Conservation (phyloP, 208 protist species). For the Leishmania mexicana region DNA sequence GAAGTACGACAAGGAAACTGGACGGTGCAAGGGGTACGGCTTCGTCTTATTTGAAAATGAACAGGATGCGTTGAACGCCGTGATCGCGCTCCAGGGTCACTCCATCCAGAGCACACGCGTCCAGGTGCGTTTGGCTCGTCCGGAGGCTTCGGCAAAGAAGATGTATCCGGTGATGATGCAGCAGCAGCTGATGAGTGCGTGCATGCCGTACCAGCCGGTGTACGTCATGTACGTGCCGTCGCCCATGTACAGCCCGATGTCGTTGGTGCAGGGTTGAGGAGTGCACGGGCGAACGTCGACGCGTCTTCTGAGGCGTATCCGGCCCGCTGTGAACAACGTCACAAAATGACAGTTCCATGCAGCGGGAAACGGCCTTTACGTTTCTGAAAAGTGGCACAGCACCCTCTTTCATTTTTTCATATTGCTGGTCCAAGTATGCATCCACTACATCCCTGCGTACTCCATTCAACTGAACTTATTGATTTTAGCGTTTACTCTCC, state of each 20-base stretch:
- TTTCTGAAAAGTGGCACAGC: not conserved
- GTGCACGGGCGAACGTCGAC: not conserved
- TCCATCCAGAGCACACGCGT: conserved; percentile 66
- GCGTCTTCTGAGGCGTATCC: not conserved
- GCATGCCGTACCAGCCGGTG: conserved; percentile 47
- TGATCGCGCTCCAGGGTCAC: conserved; percentile 69
- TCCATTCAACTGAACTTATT: conserved; percentile 32
- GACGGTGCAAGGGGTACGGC: conserved; percentile 82
- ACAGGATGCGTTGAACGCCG: conserved; percentile 56
- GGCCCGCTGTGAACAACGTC: not conserved
- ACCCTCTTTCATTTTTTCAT: conserved; percentile 6
- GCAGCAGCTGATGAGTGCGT: conserved; percentile 46
- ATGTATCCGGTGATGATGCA: conserved; percentile 65
- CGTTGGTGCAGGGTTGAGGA: conserved; percentile 26
- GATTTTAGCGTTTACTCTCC: conserved; percentile 33
- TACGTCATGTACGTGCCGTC: conserved; percentile 54
- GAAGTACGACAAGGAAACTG: conserved; percentile 67
- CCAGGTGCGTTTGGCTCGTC: conserved; percentile 82
- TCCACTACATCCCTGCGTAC: not conserved
- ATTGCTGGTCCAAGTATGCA: conserved; percentile 7
- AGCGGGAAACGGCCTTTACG: not conserved
- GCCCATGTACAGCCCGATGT: conserved; percentile 30
- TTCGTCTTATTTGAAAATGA: conserved; percentile 84
- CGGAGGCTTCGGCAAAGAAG: conserved; percentile 78
- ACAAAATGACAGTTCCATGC: conserved; percentile 10